Evolutionary conservation across 176 grass and related monocot genomes (phyloP).

Genomic region (Canna indica): DNA sequence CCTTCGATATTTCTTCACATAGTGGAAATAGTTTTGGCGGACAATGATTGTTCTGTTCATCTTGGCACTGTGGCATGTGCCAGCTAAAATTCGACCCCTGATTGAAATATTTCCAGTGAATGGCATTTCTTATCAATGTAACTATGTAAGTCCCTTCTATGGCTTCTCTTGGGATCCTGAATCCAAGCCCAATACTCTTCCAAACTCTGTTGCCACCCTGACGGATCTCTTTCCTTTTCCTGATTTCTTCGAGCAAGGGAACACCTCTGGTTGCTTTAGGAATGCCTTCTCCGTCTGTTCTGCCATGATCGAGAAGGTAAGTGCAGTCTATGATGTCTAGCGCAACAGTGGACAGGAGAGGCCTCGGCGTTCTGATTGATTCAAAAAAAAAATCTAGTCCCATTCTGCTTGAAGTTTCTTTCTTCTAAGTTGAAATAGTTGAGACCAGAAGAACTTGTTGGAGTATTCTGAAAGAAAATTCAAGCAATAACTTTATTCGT

Average conservation of each 20-base stretch:
- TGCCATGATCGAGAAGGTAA: too few species aligned
- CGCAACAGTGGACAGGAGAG: too few species aligned
- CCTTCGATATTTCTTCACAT: conserved; percentile 15
- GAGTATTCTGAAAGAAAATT: background rate
- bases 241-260: conserved; percentile 4
- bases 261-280: conserved; percentile 8
- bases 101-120: conserved; percentile 12
- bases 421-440: background rate
- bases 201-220: conserved; percentile 10
- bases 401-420: background rate
- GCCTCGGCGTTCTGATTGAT: too few species aligned
- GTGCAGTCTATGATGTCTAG: too few species aligned
- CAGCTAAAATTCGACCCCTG: conserved; percentile 5
- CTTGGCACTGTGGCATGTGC: conserved; percentile 8
- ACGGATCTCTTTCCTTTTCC: background rate
- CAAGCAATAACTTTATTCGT: background rate
- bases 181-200: conserved; percentile 7
- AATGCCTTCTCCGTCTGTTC: conserved; percentile 10
- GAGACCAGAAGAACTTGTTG: background rate
- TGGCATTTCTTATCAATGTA: conserved; percentile 9
- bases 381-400: too few species aligned
- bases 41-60: conserved; percentile 15
- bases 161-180: conserved; percentile 4
- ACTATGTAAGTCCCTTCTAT: conserved; percentile 10
- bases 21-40: conserved; percentile 5